A percentile compares a stretch with the other conserved stretches of the same genome.
Conservation (phyloP, 441 rosid genomes). For the Gossypium aridum region DNA sequence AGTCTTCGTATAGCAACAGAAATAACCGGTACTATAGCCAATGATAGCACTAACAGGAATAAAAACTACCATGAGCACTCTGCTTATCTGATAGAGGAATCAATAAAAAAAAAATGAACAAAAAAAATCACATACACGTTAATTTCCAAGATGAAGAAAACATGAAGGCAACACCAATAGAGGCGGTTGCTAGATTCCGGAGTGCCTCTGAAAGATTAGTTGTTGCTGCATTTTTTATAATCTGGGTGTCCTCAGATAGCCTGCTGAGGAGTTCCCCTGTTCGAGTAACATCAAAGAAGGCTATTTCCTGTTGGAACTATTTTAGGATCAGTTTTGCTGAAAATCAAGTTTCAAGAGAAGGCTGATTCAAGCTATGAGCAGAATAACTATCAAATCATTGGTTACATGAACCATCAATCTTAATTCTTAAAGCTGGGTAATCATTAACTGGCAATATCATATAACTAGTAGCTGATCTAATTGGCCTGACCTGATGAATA, state of each 20-base stretch:
- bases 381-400: background rate
- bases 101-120: background rate
- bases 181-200: slow-evolving; percentile 64
- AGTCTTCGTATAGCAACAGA: slow-evolving; percentile 67
- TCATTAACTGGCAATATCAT: background rate
- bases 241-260: slow-evolving; percentile 90
- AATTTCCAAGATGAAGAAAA: slow-evolving; percentile 87
- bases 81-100: slow-evolving; percentile 6
- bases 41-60: slow-evolving; percentile 57
- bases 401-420: background rate
- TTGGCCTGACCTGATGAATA: slow-evolving; percentile 55
- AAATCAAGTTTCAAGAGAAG: background rate
- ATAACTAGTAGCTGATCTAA: background rate
- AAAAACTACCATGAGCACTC: slow-evolving; percentile 2
- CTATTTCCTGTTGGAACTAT: slow-evolving; percentile 61
- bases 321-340: slow-evolving; percentile 11
- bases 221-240: slow-evolving; percentile 95
- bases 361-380: background rate
- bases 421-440: background rate
- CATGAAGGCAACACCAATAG: slow-evolving; percentile 89
- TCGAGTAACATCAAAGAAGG: slow-evolving; percentile 59
- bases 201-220: slow-evolving; percentile 94
- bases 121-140: slow-evolving; percentile 42
- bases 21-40: slow-evolving; percentile 73
- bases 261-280: slow-evolving; percentile 95